phyloP scores from a whole-genome alignment of 805 yeast genomes.

The Saturnispora besseyi region DNA sequence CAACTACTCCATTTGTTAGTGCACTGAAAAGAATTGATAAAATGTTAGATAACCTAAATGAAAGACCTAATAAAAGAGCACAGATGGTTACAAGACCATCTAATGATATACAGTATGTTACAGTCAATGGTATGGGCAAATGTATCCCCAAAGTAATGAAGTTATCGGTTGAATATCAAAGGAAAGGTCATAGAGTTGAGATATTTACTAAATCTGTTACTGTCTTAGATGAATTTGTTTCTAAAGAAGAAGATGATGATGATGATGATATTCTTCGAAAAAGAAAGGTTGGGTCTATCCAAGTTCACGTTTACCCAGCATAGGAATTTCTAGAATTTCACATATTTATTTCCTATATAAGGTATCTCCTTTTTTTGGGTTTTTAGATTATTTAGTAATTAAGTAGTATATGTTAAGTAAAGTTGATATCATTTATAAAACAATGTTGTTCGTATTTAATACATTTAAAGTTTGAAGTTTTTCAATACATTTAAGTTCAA shows the following conservation, averaged over 20 bases:
- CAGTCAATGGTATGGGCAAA: slow-evolving; percentile 68
- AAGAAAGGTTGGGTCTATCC: slow-evolving; percentile 41
- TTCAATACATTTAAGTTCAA: slow-evolving; percentile 32
- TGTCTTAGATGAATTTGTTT: slow-evolving; percentile 59
- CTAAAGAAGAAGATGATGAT: slow-evolving; percentile 5
- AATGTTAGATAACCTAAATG: slow-evolving; percentile 29
- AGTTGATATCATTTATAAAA: not conserved
- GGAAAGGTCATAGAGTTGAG: slow-evolving; percentile 45
- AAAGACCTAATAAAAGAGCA: slow-evolving; percentile 36
- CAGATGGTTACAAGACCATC: slow-evolving; percentile 18
- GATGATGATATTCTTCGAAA: slow-evolving; percentile 28
- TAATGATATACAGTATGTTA: slow-evolving; percentile 32
- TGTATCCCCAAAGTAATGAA: slow-evolving; percentile 57
- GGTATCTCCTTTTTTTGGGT: not conserved
- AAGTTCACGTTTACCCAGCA: slow-evolving; percentile 30
- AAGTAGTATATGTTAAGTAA: not conserved
- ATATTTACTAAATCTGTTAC: slow-evolving; percentile 54
- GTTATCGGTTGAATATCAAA: slow-evolving; percentile 51
- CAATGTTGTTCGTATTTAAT: not conserved
- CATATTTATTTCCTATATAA: not conserved
- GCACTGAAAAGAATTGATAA: slow-evolving; percentile 59
- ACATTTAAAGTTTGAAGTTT: slow-evolving; percentile 8
- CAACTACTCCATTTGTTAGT: slow-evolving; percentile 62
- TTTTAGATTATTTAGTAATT: not conserved
- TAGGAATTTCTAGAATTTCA: not conserved